A percentile compares a stretch with the other conserved stretches of the same genome.
Conservation (phyloP, 106 monocot species). For the Dendrobium nobile region DNA sequence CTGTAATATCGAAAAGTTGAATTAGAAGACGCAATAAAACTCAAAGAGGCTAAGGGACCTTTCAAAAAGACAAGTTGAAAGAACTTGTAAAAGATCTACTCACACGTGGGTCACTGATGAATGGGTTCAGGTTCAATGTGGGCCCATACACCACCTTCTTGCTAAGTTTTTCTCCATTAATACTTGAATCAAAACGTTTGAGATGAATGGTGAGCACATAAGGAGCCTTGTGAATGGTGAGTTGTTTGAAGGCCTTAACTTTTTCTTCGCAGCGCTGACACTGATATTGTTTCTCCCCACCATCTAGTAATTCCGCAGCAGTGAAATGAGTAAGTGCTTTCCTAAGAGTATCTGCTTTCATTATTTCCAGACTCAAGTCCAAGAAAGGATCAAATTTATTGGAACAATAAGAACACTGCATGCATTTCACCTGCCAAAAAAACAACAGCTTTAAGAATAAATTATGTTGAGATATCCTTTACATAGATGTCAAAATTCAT, state of each 20-base stretch:
- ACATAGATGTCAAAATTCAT: not conserved
- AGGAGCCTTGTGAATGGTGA: slow-evolving; percentile 82
- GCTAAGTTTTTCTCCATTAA: slow-evolving; percentile 76
- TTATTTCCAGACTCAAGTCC: slow-evolving; percentile 89
- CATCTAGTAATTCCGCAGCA: slow-evolving; percentile 72
- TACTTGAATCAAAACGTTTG: slow-evolving; percentile 68
- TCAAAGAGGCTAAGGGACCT: not conserved
- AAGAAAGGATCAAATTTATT: slow-evolving; percentile 92
- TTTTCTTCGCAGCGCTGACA: slow-evolving; percentile 82
- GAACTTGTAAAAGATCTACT: slow-evolving; percentile 12
- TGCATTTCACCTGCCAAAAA: slow-evolving; percentile 73
- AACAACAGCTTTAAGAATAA: not conserved
- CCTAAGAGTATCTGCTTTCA: slow-evolving; percentile 52
- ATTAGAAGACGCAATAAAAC: not conserved
- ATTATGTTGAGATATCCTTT: not conserved
- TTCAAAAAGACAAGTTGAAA: not conserved
- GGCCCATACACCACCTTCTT: slow-evolving; percentile 66
- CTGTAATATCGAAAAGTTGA: slow-evolving; percentile 11
- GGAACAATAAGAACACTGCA: slow-evolving; percentile 61
- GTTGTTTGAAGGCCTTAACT: slow-evolving; percentile 71
- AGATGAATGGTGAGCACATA: slow-evolving; percentile 94
- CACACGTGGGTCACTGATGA: slow-evolving; percentile 71
- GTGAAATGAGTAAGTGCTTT: slow-evolving; percentile 87
- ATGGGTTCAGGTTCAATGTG: slow-evolving; percentile 73
- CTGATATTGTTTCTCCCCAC: slow-evolving; percentile 73